A percentile compares a stretch with the other conserved stretches of the same genome.
Evolutionary conservation across 192 early-diverging fungal genomes (phyloP).

Genomic region (Entomortierella beljakovae): DNA sequence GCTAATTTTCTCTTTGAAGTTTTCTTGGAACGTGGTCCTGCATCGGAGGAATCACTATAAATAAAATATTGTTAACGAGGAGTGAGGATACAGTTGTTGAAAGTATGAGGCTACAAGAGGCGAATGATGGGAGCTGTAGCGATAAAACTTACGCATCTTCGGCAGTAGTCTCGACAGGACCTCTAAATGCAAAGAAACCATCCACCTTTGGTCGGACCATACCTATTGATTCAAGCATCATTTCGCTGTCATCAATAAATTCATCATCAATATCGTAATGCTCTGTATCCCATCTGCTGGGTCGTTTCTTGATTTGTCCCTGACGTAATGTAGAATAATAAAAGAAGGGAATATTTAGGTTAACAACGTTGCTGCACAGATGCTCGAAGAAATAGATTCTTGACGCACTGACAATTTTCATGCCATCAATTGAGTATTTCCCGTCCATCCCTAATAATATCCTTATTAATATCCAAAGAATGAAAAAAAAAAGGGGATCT

Average conservation of each 20-base stretch:
- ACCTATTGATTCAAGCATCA: slow-evolving; percentile 53
- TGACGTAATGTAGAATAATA: neutral
- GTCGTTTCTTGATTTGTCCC: slow-evolving; percentile 17
- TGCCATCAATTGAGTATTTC: too few relatives aligned
- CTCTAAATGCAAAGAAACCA: slow-evolving; percentile 65
- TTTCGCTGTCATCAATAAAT: slow-evolving; percentile 72
- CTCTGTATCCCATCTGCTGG: slow-evolving; percentile 53
- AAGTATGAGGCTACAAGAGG: neutral
- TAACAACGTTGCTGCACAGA: too few relatives aligned
- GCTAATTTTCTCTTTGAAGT: slow-evolving; percentile 19
- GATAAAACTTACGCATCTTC: slow-evolving; percentile 36
- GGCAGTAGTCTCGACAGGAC: slow-evolving; percentile 50
- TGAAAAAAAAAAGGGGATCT: too few relatives aligned
- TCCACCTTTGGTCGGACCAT: slow-evolving; percentile 54
- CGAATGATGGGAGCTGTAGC: neutral
- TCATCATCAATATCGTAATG: slow-evolving; percentile 67
- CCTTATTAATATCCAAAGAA: too few relatives aligned
- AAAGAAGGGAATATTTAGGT: too few relatives aligned
- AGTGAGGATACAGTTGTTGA: too few relatives aligned
- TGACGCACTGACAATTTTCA: too few relatives aligned
- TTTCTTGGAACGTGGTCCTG: slow-evolving; percentile 18
- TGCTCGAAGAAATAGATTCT: too few relatives aligned
- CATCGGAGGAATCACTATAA: slow-evolving; percentile 44
- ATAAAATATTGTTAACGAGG: too few relatives aligned
- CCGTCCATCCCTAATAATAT: too few relatives aligned